phyloP scores from a whole-genome alignment of 371 early-diverging fungal genomes.

The Dichotomocladium elegans region DNA sequence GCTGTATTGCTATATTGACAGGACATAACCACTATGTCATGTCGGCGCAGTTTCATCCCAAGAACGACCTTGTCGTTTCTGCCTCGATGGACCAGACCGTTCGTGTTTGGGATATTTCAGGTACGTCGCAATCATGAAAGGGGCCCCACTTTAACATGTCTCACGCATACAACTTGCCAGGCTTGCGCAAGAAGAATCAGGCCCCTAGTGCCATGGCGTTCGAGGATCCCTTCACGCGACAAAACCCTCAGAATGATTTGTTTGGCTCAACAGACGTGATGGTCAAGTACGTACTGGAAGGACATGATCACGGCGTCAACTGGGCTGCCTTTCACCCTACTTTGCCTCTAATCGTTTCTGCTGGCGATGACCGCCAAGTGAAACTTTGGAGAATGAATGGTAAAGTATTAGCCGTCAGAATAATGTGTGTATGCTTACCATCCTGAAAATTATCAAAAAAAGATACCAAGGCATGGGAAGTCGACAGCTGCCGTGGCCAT shows the following conservation, averaged over 20 bases:
- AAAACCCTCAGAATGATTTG: slow-evolving; percentile 75
- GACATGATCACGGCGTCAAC: slow-evolving; percentile 99
- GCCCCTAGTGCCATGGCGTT: slow-evolving; percentile 55
- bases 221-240: slow-evolving; percentile 54
- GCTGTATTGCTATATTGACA: slow-evolving; percentile 94
- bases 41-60: slow-evolving; percentile 97
- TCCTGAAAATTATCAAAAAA: background rate
- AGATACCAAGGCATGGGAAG: slow-evolving; percentile 96
- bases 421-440: background rate
- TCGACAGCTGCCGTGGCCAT: slow-evolving; percentile 97
- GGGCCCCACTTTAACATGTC: no score
- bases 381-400: slow-evolving; percentile 98
- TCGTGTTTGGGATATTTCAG: slow-evolving; percentile 98
- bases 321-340: slow-evolving; percentile 96
- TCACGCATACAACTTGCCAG: slow-evolving; percentile 25
- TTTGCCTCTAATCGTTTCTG: slow-evolving; percentile 91
- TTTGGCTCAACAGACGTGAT: slow-evolving; percentile 94
- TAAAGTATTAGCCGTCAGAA: slow-evolving; percentile 18
- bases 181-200: slow-evolving; percentile 79
- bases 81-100: slow-evolving; percentile 98
- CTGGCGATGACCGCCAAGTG: slow-evolving; percentile 97
- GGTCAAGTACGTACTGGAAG: slow-evolving; percentile 98
- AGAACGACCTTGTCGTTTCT: slow-evolving; percentile 92
- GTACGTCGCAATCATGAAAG: slow-evolving; percentile 33
- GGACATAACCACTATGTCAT: slow-evolving; percentile 99